phyloP scores from a whole-genome alignment of 192 early-diverging fungal genomes.

The Backusella liffmaniae region DNA sequence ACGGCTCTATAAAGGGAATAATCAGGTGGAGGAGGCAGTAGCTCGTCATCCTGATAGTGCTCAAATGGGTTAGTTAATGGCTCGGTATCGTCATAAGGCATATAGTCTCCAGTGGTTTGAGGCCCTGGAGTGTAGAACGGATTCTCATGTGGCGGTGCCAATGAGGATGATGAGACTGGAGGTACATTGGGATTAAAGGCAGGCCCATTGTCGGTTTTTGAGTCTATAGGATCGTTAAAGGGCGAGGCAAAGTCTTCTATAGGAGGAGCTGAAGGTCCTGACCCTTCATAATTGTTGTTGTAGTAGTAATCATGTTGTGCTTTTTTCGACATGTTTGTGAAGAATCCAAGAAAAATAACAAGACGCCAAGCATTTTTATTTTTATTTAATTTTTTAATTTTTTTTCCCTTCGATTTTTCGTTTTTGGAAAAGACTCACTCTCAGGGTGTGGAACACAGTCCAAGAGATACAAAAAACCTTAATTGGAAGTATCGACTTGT shows the following conservation, averaged over 20 bases:
- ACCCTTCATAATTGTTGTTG: not conserved
- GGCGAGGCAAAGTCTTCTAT: not conserved
- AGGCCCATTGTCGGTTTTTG: not conserved
- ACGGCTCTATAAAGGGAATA: constrained; percentile 33
- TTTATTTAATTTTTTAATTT: not conserved
- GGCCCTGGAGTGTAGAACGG: not conserved
- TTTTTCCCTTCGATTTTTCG: not conserved
- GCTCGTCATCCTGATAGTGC: not conserved
- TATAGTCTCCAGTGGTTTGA: not conserved
- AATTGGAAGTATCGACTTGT: not conserved
- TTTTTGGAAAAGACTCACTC: not conserved
- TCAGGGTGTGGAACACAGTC: not conserved
- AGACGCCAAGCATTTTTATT: not conserved
- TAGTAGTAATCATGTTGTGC: not conserved
- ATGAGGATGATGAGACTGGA: not conserved
- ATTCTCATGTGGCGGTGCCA: not conserved
- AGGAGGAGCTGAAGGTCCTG: not conserved
- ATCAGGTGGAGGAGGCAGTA: constrained; percentile 27
- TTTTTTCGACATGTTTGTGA: not conserved
- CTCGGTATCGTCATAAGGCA: not conserved
- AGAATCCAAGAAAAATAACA: not conserved
- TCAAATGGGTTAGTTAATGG: not conserved
- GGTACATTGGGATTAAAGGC: not conserved
- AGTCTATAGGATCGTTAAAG: not conserved
- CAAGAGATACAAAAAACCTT: not conserved